A percentile compares a stretch with the other conserved stretches of the same genome.
Evolutionary conservation across 495 filamentous ascomycete genomes (phyloP).

Genomic region (Staphylotrichum tortipilum): DNA sequence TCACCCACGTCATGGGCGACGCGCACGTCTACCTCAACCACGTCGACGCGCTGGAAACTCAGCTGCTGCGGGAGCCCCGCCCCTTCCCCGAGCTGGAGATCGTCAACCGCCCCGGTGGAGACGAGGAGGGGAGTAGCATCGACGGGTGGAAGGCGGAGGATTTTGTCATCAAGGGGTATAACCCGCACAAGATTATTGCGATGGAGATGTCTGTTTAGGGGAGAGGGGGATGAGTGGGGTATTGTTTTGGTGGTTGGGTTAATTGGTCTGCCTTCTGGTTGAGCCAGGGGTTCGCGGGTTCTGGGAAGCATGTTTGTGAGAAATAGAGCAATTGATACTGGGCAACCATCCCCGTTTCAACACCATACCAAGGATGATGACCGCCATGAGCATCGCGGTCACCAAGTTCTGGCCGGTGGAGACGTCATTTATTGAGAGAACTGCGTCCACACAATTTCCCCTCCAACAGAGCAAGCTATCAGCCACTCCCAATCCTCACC

Average conservation of each 20-base stretch:
- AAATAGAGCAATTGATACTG: too few relatives aligned
- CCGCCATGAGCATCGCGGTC: too few relatives aligned
- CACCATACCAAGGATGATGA: too few relatives aligned
- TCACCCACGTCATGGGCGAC: constrained; percentile 94
- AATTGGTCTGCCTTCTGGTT: too few relatives aligned
- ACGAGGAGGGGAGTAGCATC: constrained; percentile 52
- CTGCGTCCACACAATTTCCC: too few relatives aligned
- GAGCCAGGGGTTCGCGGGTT: too few relatives aligned
- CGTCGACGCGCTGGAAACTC: constrained; percentile 72
- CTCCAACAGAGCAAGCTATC: too few relatives aligned
- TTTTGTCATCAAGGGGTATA: constrained; percentile 79
- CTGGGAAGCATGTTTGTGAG: too few relatives aligned
- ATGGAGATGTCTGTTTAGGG: constrained; percentile 90
- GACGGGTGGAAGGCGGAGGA: constrained; percentile 87
- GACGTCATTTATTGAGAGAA: too few relatives aligned
- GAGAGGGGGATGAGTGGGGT: not conserved
- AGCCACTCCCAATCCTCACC: too few relatives aligned
- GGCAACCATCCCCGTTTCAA: too few relatives aligned
- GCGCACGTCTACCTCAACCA: constrained; percentile 93
- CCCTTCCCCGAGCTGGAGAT: constrained; percentile 74
- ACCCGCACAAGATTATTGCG: constrained; percentile 78
- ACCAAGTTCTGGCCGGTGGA: too few relatives aligned
- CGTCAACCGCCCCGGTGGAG: constrained; percentile 28
- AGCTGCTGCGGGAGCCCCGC: constrained; percentile 71
- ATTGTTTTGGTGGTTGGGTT: not conserved